These are phyloP conservation scores for Nemania serpens DNA, from an alignment of 2,329 filamentous ascomycete species.

Conservation along the genomic window DNA sequence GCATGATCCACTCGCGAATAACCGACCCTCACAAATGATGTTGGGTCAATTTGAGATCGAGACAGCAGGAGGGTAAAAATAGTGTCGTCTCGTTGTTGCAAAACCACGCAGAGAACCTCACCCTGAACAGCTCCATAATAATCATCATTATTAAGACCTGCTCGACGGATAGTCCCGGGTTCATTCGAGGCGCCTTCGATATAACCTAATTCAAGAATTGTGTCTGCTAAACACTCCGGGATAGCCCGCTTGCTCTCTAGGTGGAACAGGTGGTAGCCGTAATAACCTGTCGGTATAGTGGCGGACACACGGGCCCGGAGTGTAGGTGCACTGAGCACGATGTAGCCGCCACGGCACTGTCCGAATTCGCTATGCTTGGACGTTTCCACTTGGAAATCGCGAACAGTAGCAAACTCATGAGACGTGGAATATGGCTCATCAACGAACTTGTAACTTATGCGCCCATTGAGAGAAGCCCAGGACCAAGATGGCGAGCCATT, in stretches of 20 bases:
- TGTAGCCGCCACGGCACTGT: neutral
- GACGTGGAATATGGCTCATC: neutral
- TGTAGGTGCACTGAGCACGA: constrained; percentile 1
- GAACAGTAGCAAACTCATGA: neutral
- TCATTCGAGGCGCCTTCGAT: neutral
- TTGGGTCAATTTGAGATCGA: neutral
- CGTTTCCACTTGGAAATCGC: neutral
- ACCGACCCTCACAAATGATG: neutral
- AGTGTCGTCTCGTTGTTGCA: constrained; percentile 1
- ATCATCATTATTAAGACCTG: neutral
- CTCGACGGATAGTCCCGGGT: neutral
- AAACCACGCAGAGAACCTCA: constrained; percentile 3
- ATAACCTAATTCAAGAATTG: neutral
- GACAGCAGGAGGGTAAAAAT: neutral
- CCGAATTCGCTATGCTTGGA: constrained; percentile 1
- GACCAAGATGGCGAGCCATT: constrained; percentile 4
- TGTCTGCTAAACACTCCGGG: constrained; percentile 1
- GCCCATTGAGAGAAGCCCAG: constrained; percentile 8
- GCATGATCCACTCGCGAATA: neutral
- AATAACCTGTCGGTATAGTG: neutral
- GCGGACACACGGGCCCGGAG: neutral
- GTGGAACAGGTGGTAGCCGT: constrained; percentile 1
- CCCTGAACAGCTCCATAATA: neutral
- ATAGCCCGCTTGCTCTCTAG: neutral
- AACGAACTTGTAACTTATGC: neutral